These are phyloP conservation scores for Rhodotorula sp. DNA, from an alignment of 1,284 basidiomycete genomes.

Conservation along the genomic window DNA sequence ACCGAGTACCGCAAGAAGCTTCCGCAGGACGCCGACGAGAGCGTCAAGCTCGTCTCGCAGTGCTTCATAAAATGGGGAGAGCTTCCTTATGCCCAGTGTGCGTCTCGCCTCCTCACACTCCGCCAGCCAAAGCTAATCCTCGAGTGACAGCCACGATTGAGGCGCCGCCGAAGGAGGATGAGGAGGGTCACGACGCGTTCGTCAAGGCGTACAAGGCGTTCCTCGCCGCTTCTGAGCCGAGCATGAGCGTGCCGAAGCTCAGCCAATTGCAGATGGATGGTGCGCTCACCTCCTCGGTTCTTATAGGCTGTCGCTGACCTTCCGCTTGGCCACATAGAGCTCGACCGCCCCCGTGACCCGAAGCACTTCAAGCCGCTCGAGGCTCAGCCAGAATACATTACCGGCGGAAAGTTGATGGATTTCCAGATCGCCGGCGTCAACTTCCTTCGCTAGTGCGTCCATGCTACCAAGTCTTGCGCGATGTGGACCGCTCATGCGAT, in stretches of 20 bases:
- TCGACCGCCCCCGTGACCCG: slow-evolving; percentile 29
- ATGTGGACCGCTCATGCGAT: background rate
- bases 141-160: slow-evolving; percentile 26
- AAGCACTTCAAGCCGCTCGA: slow-evolving; percentile 26
- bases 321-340: background rate
- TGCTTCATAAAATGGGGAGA: slow-evolving; percentile 44
- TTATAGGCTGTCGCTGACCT: background rate
- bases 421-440: slow-evolving; percentile 82
- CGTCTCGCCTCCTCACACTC: background rate
- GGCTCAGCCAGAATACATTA: slow-evolving; percentile 40
- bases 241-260: slow-evolving; percentile 36
- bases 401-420: slow-evolving; percentile 41
- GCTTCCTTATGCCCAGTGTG: slow-evolving; percentile 37
- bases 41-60: slow-evolving; percentile 27
- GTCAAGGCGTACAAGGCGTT: slow-evolving; percentile 39
- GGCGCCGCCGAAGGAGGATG: slow-evolving; percentile 28
- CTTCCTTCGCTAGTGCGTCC: slow-evolving; percentile 31
- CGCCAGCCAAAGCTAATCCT: background rate
- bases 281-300: background rate
- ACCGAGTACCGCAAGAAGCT: background rate
- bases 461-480: slow-evolving; percentile 52
- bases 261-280: slow-evolving; percentile 25
- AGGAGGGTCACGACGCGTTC: slow-evolving; percentile 35
- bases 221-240: slow-evolving; percentile 20
- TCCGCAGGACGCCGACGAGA: slow-evolving; percentile 37